phyloP scores from a whole-genome alignment of 169 alveolate species.

The Plasmodium vinckei region DNA sequence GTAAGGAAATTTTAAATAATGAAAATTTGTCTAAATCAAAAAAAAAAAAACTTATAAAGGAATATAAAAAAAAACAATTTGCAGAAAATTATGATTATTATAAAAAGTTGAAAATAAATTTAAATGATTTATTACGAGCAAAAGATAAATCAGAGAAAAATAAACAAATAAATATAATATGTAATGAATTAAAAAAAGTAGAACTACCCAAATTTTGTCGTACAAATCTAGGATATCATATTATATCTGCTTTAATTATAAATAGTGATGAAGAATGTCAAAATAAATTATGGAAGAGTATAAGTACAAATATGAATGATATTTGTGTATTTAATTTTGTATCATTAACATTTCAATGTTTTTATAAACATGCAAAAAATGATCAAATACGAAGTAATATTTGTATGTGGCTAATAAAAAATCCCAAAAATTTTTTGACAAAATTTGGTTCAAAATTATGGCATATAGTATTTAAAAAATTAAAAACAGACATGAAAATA shows the following conservation, averaged over 20 bases:
- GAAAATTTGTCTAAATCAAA: slow-evolving; percentile 71
- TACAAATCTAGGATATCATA: slow-evolving; percentile 67
- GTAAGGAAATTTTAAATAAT: slow-evolving; percentile 54
- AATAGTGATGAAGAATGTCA: slow-evolving; percentile 48
- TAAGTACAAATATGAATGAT: slow-evolving; percentile 18
- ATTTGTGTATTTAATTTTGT: slow-evolving; percentile 26
- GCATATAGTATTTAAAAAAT: slow-evolving; percentile 58
- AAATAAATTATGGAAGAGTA: slow-evolving; percentile 41
- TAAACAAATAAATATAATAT: slow-evolving; percentile 18
- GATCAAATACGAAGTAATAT: slow-evolving; percentile 42
- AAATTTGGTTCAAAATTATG: slow-evolving; percentile 74
- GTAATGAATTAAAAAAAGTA: slow-evolving; percentile 27
- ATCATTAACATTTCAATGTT: slow-evolving; percentile 72
- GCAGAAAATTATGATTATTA: slow-evolving; percentile 65
- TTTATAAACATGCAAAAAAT: slow-evolving; percentile 54
- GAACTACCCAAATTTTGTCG: slow-evolving; percentile 56
- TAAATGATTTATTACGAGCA: slow-evolving; percentile 46
- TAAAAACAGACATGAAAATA: slow-evolving; percentile 24
- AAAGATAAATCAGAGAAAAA: slow-evolving; percentile 48
- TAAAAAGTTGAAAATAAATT: slow-evolving; percentile 40
- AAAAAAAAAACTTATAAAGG: slow-evolving; percentile 63
- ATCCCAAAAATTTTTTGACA: slow-evolving; percentile 27
- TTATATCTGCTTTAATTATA: slow-evolving; percentile 46
- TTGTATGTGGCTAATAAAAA: slow-evolving; percentile 29
- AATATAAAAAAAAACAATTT: slow-evolving; percentile 40